Base-by-base conservation (phyloP, 176 grass and related monocot genomes). In the Hyparrhenia diplandra region DNA sequence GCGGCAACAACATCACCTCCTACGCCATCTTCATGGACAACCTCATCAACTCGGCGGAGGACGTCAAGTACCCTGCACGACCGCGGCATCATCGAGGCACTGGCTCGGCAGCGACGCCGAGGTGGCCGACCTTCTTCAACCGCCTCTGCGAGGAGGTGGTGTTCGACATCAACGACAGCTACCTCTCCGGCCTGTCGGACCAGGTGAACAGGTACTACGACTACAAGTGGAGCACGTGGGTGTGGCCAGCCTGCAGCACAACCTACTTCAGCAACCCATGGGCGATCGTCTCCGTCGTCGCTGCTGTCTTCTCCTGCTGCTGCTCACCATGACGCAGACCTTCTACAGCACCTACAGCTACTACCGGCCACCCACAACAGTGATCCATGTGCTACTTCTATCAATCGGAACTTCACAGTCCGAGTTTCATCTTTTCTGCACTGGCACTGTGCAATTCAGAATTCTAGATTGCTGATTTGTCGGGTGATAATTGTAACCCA, bases 1-100 rank as follows among this genome's bases (percentile, higher is more conserved):
- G 88, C 23, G 78, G 89, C 71, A 95, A 88, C 74, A 92, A 87
- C 76, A 90, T 95, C 80, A 98, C 96, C 69, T 95, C 96, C 66
- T 98, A 98, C 80, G 96, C 94, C 54, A 98, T 98, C 78, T 98
- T 98, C 85, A 98, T 98, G 96, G 90, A 95, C 87, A 95, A 98
- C 81, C 77, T 98, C 74, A 98, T 98, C 68, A 95, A 98, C 82
- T 95, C 96, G 4, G 88, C 89, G 6, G 92, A 95, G 6, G 92
- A 98, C 64, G 96, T 98, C 52, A 91, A 88, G 77, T 98, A 98
- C 84, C 84, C 85, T 98, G 13, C 96, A 98, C 70, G 90, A 98
- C 70, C 39, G 90, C 2, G 92, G 96, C 28, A 98, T 98, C 86
- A 88, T 98, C 52, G 96, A 95, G n/a, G 88, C 96, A 98, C 80